Percentiles rank a stretch among this genome's conserved stretches.
phyloP scores from a whole-genome alignment of 352 stramenopile species.

The Phytopythium kandeliae region DNA sequence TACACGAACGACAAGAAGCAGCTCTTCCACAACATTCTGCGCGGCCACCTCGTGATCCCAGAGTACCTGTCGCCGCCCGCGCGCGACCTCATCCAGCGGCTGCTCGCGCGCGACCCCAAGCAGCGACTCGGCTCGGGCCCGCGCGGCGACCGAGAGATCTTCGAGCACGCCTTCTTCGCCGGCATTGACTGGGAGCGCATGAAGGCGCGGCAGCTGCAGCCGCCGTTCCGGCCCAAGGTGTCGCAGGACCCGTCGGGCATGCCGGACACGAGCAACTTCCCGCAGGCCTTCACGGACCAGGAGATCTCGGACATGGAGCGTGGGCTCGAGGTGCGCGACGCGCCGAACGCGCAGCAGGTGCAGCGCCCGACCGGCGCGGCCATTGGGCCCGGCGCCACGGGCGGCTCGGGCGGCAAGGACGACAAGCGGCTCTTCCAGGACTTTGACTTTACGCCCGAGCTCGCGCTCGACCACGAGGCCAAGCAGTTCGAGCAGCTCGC shows the following conservation, averaged over 20 bases:
- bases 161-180: conserved; percentile 76
- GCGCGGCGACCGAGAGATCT: conserved; percentile 72
- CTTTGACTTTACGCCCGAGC: conserved; percentile 82
- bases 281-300: conserved; percentile 79
- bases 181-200: conserved; percentile 77
- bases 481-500: conserved; percentile 85
- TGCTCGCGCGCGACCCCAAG: conserved; percentile 94
- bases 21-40: conserved; percentile 97
- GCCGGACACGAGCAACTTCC: conserved; percentile 84
- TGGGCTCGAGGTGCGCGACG: conserved; percentile 50
- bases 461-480: conserved; percentile 74
- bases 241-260: conserved; percentile 67
- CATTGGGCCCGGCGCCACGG: neutral
- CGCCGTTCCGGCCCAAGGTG: conserved; percentile 92
- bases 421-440: conserved; percentile 80
- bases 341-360: conserved; percentile 51
- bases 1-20: conserved; percentile 95
- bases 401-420: conserved; percentile 46
- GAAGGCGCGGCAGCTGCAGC: conserved; percentile 48
- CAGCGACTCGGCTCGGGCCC: conserved; percentile 90
- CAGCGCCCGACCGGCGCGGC: conserved; percentile 31
- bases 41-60: conserved; percentile 94
- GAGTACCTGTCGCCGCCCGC: conserved; percentile 87
- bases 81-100: conserved; percentile 80
- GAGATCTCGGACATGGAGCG: conserved; percentile 86